phyloP scores from a whole-genome alignment of 129 eudicot genomes.

The Ambrosia trifida region DNA sequence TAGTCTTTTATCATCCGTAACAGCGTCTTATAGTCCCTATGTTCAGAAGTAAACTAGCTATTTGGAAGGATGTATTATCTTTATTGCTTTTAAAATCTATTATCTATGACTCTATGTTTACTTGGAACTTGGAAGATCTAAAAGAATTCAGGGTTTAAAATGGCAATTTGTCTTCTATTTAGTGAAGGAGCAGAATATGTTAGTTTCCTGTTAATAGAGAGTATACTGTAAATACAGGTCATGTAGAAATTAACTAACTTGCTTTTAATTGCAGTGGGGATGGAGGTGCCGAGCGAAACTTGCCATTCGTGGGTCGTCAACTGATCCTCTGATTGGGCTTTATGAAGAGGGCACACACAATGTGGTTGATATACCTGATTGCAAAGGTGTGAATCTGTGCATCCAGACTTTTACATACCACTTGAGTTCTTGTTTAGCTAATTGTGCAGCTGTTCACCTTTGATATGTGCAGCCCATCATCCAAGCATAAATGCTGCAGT shows the following conservation, averaged over 20 bases:
- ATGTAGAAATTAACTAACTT: slow-evolving; percentile 13
- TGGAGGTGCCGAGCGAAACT: slow-evolving; percentile 99
- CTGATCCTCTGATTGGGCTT: slow-evolving; percentile 78
- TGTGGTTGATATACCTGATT: slow-evolving; percentile 85
- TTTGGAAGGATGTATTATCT: neutral
- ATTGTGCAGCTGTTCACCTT: slow-evolving; percentile 19
- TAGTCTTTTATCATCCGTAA: no score
- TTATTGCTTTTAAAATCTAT: neutral
- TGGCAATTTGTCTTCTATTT: neutral
- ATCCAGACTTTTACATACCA: neutral
- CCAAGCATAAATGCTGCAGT: slow-evolving; percentile 90
- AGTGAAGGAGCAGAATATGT: neutral
- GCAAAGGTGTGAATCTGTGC: slow-evolving; percentile 61
- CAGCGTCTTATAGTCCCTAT: no score
- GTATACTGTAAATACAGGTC: slow-evolving; percentile 14
- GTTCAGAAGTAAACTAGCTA: neutral
- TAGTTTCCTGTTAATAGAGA: neutral
- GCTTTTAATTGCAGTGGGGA: slow-evolving; percentile 63
- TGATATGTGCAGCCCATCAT: slow-evolving; percentile 75
- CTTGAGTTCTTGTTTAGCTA: slow-evolving; percentile 14
- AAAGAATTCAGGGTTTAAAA: neutral
- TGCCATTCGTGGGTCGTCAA: slow-evolving; percentile 78
- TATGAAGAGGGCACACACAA: slow-evolving; percentile 95
- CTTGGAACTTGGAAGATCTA: neutral
- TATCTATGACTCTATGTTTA: neutral